A percentile compares a stretch with the other conserved stretches of the same genome.
These are phyloP conservation scores for Colletotrichum ledebouriae DNA, from an alignment of 2,329 filamentous ascomycete genomes.

Conservation along the genomic window DNA sequence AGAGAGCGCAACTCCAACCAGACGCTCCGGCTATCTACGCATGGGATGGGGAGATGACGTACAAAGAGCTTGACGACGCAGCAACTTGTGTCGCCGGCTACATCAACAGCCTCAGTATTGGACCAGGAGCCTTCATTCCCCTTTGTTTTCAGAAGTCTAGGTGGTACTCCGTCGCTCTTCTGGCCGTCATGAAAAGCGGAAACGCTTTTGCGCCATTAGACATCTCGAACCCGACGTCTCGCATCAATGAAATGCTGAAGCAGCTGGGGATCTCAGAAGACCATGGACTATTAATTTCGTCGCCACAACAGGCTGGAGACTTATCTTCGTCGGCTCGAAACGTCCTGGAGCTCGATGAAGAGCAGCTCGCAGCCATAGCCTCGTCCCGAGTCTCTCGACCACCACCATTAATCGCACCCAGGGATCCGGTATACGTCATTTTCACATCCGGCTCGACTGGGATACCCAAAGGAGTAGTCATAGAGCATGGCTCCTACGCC, in stretches of 20 bases:
- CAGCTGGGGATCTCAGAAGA: background rate
- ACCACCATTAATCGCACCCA: background rate
- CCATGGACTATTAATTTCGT: constrained; percentile 14
- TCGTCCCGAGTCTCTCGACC: too few species aligned
- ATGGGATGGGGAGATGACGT: constrained; percentile 40
- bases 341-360: background rate
- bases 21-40: constrained; percentile 43
- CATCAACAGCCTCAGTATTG: constrained; percentile 41
- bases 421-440: constrained; percentile 42
- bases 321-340: background rate
- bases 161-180: constrained; percentile 47
- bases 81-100: constrained; percentile 11
- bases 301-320: background rate
- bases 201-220: constrained; percentile 50
- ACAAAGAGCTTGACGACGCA: constrained; percentile 28
- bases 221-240: constrained; percentile 16
- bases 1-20: constrained; percentile 31
- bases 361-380: background rate
- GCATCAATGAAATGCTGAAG: constrained; percentile 21
- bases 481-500: constrained; percentile 40
- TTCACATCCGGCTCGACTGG: constrained; percentile 47
- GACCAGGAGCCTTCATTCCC: constrained; percentile 43
- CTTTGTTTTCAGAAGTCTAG: constrained; percentile 49
- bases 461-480: constrained; percentile 43
- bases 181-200: constrained; percentile 51